Evolutionary conservation across 768 basidiomycete genomes (phyloP).

Genomic region (Hericium rajendrae): DNA sequence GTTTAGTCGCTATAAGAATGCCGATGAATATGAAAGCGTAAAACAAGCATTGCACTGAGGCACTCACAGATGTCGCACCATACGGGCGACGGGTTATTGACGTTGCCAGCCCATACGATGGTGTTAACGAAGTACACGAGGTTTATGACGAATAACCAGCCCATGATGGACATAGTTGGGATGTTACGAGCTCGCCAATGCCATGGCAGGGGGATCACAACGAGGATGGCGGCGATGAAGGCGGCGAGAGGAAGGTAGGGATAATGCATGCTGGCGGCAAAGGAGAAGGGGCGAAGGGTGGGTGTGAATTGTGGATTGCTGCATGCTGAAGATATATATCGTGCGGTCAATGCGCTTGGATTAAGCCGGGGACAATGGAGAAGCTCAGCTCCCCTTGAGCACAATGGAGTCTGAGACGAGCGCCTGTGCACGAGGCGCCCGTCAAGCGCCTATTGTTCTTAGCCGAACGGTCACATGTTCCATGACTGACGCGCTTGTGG

Average conservation of each 20-base stretch:
- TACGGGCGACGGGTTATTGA: conserved; percentile 16
- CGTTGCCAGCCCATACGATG: conserved; percentile 25
- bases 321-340: too few relatives aligned
- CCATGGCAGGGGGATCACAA: conserved; percentile 18
- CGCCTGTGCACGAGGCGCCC: too few relatives aligned
- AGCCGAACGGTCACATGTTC: too few relatives aligned
- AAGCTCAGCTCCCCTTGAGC: too few relatives aligned
- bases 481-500: too few relatives aligned
- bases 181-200: conserved; percentile 21
- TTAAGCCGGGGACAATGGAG: neutral
- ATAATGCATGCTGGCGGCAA: neutral
- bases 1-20: conserved; percentile 2
- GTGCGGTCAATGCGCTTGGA: too few relatives aligned
- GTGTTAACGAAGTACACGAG: conserved; percentile 27
- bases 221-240: conserved; percentile 18
- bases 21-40: neutral
- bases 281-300: too few relatives aligned
- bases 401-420: too few relatives aligned
- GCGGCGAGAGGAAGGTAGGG: conserved; percentile 21
- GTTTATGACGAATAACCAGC: conserved; percentile 22
- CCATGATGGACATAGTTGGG: conserved; percentile 20
- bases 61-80: conserved; percentile 31
- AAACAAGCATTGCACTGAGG: neutral
- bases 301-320: too few relatives aligned
- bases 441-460: too few relatives aligned